These are phyloP conservation scores for Aleurites moluccanus DNA, from an alignment of 441 rosid species.

Conservation along the genomic window DNA sequence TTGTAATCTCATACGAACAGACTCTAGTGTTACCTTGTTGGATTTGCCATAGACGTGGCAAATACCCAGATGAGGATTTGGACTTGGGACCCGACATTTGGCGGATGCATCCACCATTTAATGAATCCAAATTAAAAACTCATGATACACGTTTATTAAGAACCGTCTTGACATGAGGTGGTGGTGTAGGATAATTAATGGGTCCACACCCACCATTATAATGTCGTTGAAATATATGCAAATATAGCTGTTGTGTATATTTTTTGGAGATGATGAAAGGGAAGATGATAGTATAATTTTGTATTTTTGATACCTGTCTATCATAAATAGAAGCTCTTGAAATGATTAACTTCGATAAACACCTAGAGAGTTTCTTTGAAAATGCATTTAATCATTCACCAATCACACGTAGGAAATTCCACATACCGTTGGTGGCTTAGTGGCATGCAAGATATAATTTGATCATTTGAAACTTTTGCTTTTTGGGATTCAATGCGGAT, in stretches of 20 bases:
- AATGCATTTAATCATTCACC: constrained; percentile 2
- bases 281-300: no score
- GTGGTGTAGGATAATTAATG: no score
- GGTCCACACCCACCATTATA: constrained; percentile 21
- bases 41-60: constrained; percentile 13
- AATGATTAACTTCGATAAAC: neutral
- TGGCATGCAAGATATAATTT: no score
- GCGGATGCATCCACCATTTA: constrained; percentile 5
- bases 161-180: no score
- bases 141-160: constrained; percentile 17
- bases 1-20: no score
- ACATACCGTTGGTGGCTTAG: no score
- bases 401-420: neutral
- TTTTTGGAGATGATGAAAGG: no score
- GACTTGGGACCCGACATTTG: constrained; percentile 22
- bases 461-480: neutral
- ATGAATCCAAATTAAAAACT: neutral
- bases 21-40: neutral
- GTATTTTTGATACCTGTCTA: neutral
- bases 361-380: neutral
- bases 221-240: neutral
- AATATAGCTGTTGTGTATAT: no score
- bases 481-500: neutral
- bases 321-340: constrained; percentile 7
- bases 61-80: neutral